A percentile compares a stretch with the other conserved stretches of the same genome.
Conservation (phyloP, 257 asterid species). For the Handroanthus guayacan region DNA sequence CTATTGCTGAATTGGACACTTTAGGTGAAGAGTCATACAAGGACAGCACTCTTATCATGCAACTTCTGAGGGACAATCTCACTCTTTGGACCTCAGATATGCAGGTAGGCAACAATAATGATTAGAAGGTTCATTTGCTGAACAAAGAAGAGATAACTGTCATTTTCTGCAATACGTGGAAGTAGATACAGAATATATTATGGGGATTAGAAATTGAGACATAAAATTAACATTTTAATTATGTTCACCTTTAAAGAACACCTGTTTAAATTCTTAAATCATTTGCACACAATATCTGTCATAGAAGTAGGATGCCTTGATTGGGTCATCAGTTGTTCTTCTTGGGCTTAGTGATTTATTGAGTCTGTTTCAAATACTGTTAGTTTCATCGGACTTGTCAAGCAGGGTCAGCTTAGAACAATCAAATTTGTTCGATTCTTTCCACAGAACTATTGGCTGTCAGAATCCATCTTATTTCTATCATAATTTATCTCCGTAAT, state of each 20-base stretch:
- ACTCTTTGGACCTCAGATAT: slow-evolving; percentile 78
- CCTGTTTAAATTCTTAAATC: not conserved
- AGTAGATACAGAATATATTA: not conserved
- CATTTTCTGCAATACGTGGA: not conserved
- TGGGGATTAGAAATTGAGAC: not conserved
- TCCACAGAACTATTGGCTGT: not conserved
- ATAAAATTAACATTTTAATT: not conserved
- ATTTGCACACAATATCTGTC: slow-evolving; percentile 5
- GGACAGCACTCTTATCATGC: slow-evolving; percentile 81
- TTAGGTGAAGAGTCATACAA: slow-evolving; percentile 70
- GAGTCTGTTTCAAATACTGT: not conserved
- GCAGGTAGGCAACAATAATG: slow-evolving; percentile 50
- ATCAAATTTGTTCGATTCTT: not conserved
- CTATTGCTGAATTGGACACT: slow-evolving; percentile 72
- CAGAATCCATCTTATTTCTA: not conserved
- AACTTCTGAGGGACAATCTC: slow-evolving; percentile 73
- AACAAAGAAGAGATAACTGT: not conserved
- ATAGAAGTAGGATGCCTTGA: not conserved
- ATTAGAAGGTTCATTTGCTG: slow-evolving; percentile 10
- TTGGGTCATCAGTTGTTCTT: not conserved
- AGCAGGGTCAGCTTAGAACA: not conserved
- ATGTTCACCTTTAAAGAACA: not conserved
- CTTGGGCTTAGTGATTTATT: not conserved
- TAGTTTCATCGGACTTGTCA: not conserved
- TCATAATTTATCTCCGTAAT: not conserved